Evolutionary conservation across 805 yeast species (phyloP), one percentile per base, ranked within the genome.

Genomic region (Metschnikowia cerradonensis): DNA sequence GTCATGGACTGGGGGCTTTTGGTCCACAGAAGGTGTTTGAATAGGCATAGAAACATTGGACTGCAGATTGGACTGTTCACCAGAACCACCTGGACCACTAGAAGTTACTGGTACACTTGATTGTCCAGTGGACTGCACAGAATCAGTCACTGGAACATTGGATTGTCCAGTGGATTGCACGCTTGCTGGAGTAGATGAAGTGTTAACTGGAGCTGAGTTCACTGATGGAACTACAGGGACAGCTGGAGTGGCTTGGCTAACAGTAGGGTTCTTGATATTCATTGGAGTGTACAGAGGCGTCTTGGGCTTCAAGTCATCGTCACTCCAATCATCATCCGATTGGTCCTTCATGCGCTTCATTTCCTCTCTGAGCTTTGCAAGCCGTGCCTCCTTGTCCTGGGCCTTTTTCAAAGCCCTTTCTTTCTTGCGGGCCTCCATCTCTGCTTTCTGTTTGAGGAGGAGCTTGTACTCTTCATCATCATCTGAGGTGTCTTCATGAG

Each of bases 281-380:
- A 47, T 37, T 10, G 59, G 55, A 5, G 23, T 49, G 52, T 58
- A 51, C 58, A 46, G 55, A 15, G 52, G 59, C 55, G 31, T 64
- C 17, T 22, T 41, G 6, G 48, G 30, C 36, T 42, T 45, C 38
- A 55, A 44, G 6, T 74, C 77, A 10, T 74, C 77, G 17, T 67
- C 68, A 36, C 65, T 65, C 59, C 59, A 55, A n/a, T 45, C 59
- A 8, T 60, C 59, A 22, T 54, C 57, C 13, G 47, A 44, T 22
- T 55, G 57, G 6, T 68, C 67, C 41, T 39, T 39, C 47, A 62
- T 63, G 47, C 64, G 68, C 38, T 76, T 84, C 77, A 84, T 78
- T 60, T 83, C 86, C 52, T 73, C 76, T 58, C 77, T 81, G 48
- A 84, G 66, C 54, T 76, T 75, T 2, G 84, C 86, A 49, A 82